Conservation (phyloP, 805 yeast genomes). For the Monosporozyma siamensis region DNA sequence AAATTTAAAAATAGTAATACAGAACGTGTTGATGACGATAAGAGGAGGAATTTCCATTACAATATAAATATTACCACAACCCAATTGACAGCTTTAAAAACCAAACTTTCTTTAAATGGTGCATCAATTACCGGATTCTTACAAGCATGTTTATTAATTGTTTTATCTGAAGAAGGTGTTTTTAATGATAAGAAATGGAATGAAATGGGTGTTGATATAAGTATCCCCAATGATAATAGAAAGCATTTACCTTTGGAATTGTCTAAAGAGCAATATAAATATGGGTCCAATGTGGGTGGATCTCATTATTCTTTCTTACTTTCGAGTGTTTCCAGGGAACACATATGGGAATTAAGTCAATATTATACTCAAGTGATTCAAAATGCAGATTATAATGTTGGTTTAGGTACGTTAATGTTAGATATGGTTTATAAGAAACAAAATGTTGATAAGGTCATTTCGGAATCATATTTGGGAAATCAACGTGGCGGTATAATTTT, state of each 20-base stretch:
- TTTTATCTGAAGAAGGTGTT: constrained; percentile 14
- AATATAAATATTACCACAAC: constrained; percentile 9
- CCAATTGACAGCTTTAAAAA: constrained; percentile 10
- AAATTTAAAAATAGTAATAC: constrained; percentile 6
- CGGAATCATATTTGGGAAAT: constrained; percentile 10
- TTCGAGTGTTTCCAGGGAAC: constrained; percentile 11
- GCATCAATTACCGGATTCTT: constrained; percentile 22
- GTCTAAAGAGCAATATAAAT: constrained; percentile 12
- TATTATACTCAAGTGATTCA: constrained; percentile 14
- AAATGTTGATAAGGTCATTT: constrained; percentile 16
- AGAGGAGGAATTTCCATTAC: constrained; percentile 8
- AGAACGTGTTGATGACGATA: constrained; percentile 4
- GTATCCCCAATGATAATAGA: constrained; percentile 17
- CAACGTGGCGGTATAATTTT: constrained; percentile 19
- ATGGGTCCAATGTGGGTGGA: constrained; percentile 24
- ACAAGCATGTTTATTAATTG: constrained; percentile 18
- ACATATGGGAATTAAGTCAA: constrained; percentile 16
- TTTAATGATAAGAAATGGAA: constrained; percentile 11
- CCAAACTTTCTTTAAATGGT: constrained; percentile 6
- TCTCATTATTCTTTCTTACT: constrained; percentile 18
- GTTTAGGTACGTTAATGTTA: constrained; percentile 18
- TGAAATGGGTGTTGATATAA: constrained; percentile 18
- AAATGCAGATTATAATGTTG: constrained; percentile 13
- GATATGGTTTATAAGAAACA: constrained; percentile 11
- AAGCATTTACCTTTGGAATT: constrained; percentile 12